Conservation (phyloP, 1,284 basidiomycete genomes). For the Sporisorium exsertum region DNA sequence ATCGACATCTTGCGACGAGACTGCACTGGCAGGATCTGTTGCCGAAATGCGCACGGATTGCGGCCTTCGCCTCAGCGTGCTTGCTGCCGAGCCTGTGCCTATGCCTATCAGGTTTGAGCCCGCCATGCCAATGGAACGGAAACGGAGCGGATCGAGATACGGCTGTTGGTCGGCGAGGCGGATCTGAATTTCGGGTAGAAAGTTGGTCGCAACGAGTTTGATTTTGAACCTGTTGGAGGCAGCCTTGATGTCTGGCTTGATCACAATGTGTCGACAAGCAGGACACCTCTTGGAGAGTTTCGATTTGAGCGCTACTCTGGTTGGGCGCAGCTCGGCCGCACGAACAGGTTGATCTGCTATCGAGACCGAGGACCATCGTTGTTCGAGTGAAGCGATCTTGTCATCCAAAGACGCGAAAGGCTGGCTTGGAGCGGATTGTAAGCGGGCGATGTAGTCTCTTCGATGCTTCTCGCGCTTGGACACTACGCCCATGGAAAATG, state of each 20-base stretch:
- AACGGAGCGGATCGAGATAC: slow-evolving; percentile 26
- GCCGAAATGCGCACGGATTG: slow-evolving; percentile 13
- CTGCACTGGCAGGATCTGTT: slow-evolving; percentile 2
- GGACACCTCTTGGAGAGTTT: slow-evolving; percentile 96
- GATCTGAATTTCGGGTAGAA: slow-evolving; percentile 84
- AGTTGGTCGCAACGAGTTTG: slow-evolving; percentile 92
- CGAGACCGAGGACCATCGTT: slow-evolving; percentile 78
- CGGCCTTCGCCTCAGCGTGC: slow-evolving; percentile 29
- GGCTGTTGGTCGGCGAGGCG: slow-evolving; percentile 40
- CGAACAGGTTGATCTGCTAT: slow-evolving; percentile 73
- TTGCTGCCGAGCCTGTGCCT: slow-evolving; percentile 1
- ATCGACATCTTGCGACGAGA: slow-evolving; percentile 40
- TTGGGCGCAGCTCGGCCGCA: slow-evolving; percentile 78
- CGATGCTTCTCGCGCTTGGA: slow-evolving; percentile 76
- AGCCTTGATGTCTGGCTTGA: slow-evolving; percentile 97
- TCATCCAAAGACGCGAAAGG: slow-evolving; percentile 35
- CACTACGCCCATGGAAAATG: slow-evolving; percentile 24
- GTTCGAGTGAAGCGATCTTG: slow-evolving; percentile 79
- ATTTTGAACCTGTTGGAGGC: slow-evolving; percentile 94
- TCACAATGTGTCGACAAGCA: slow-evolving; percentile 91
- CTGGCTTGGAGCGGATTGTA: slow-evolving; percentile 15
- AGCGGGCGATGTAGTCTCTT: slow-evolving; percentile 72
- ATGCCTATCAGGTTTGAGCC: neutral
- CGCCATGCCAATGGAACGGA: neutral
- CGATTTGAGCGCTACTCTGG: slow-evolving; percentile 88